Evolutionary conservation across 495 filamentous ascomycete species (phyloP).

Genomic region (Penicillium pulvis): DNA sequence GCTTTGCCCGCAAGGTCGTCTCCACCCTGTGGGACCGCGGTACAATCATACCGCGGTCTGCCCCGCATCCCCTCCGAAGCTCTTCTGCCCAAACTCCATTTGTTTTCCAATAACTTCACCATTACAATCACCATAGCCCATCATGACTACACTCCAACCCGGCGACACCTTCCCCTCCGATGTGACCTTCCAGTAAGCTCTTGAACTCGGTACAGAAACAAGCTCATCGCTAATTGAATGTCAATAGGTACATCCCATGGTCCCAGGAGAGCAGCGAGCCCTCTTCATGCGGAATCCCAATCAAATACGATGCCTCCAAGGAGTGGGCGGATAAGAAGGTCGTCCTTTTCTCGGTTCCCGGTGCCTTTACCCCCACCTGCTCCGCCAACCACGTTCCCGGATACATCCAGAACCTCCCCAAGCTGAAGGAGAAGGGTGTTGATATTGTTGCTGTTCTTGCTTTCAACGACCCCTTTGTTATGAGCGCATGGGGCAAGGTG

Average conservation of each 20-base stretch:
- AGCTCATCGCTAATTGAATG: constrained; percentile 11
- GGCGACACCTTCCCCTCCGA: constrained; percentile 80
- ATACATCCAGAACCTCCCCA: constrained; percentile 72
- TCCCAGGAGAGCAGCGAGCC: constrained; percentile 63
- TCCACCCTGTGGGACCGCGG: not conserved
- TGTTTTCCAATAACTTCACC: not conserved
- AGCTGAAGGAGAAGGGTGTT: constrained; percentile 79
- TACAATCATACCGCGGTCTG: not conserved
- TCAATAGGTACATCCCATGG: constrained; percentile 66
- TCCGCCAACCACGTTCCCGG: constrained; percentile 80
- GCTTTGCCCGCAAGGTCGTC: constrained; percentile 4
- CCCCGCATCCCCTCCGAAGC: constrained; percentile 3
- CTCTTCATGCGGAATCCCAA: constrained; percentile 73
- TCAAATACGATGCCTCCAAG: constrained; percentile 77
- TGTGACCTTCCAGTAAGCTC: constrained; percentile 68
- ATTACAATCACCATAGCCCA: constrained; percentile 1
- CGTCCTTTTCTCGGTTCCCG: constrained; percentile 85
- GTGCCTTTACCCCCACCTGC: constrained; percentile 95
- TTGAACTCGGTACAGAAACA: constrained; percentile 1
- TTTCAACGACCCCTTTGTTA: constrained; percentile 87
- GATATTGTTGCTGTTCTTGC: constrained; percentile 81
- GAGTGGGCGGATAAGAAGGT: constrained; percentile 88
- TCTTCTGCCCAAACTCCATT: constrained; percentile 1
- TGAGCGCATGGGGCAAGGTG: constrained; percentile 94
- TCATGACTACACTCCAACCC: constrained; percentile 66